These are phyloP conservation scores for Zhuliangozyma parablackwelliae DNA, from an alignment of 1,139 yeast genomes.

Conservation along the genomic window DNA sequence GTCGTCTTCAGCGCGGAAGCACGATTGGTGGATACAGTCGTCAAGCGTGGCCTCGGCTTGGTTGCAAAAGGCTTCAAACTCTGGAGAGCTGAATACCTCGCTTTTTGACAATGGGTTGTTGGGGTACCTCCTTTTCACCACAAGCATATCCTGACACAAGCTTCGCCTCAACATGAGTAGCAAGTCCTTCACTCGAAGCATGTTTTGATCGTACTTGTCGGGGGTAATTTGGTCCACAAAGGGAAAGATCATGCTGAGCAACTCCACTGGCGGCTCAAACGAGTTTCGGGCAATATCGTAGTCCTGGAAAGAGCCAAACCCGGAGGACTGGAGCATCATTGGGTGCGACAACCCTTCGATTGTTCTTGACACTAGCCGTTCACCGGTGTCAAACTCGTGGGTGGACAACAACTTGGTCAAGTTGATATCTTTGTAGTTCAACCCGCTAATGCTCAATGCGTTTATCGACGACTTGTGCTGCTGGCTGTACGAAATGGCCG, in stretches of 20 bases:
- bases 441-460: slow-evolving; percentile 18
- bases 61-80: slow-evolving; percentile 18
- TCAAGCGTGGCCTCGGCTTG: slow-evolving; percentile 10
- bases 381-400: slow-evolving; percentile 11
- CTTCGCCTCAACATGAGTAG: slow-evolving; percentile 20
- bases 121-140: slow-evolving; percentile 22
- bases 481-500: slow-evolving; percentile 23
- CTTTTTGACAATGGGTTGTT: slow-evolving; percentile 22
- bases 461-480: slow-evolving; percentile 24
- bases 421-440: slow-evolving; percentile 19
- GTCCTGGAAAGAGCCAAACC: slow-evolving; percentile 17
- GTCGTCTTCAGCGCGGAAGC: slow-evolving; percentile 5
- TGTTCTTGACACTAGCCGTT: slow-evolving; percentile 10
- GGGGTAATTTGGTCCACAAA: slow-evolving; percentile 16
- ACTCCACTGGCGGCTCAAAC: slow-evolving; percentile 25
- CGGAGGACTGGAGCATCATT: slow-evolving; percentile 19
- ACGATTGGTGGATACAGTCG: slow-evolving; percentile 6
- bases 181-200: slow-evolving; percentile 15
- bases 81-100: slow-evolving; percentile 21
- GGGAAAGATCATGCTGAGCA: slow-evolving; percentile 27
- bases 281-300: slow-evolving; percentile 19
- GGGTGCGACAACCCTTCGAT: slow-evolving; percentile 14
- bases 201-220: slow-evolving; percentile 7
- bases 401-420: slow-evolving; percentile 18
- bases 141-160: slow-evolving; percentile 33